These are phyloP conservation scores for Selenicereus undatus DNA, from an alignment of 148 eudicot genomes.

Conservation along the genomic window DNA sequence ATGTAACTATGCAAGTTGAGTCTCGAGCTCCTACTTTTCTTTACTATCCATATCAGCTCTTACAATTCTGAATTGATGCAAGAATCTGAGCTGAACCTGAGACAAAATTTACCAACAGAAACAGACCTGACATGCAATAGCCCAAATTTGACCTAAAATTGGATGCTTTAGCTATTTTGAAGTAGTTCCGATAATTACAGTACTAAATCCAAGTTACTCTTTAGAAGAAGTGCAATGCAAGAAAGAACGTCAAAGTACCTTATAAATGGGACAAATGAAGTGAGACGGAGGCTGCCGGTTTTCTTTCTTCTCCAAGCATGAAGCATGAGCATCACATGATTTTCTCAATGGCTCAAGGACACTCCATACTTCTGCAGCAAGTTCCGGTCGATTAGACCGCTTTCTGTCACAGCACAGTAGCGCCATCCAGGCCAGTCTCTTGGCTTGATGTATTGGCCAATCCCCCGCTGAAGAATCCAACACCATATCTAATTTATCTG, in stretches of 20 bases:
- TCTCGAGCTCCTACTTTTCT: not conserved
- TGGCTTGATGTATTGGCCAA: slow-evolving; percentile 63
- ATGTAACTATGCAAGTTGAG: not conserved
- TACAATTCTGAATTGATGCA: not conserved
- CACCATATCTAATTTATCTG: slow-evolving; percentile 36
- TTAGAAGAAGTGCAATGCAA: not conserved
- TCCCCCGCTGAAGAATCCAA: slow-evolving; percentile 74
- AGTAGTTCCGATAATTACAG: not conserved
- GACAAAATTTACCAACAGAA: too few relatives aligned
- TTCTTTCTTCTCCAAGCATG: slow-evolving; percentile 37
- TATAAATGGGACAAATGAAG: slow-evolving; percentile 79
- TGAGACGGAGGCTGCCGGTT: slow-evolving; percentile 55
- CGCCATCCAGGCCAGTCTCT: slow-evolving; percentile 52
- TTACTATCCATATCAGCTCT: not conserved
- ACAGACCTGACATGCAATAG: not conserved
- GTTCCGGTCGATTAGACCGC: slow-evolving; percentile 48
- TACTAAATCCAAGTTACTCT: not conserved
- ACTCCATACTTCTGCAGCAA: slow-evolving; percentile 53
- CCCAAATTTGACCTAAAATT: not conserved
- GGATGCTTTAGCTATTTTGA: not conserved
- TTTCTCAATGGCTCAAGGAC: slow-evolving; percentile 50
- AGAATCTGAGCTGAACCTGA: not conserved
- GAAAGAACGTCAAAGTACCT: slow-evolving; percentile 38
- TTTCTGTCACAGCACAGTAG: slow-evolving; percentile 61
- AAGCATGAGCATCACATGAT: slow-evolving; percentile 23